A percentile compares a stretch with the other conserved stretches of the same genome.
phyloP scores from a whole-genome alignment of 2,329 filamentous ascomycete genomes.

The Colletotrichum zoysiae region DNA sequence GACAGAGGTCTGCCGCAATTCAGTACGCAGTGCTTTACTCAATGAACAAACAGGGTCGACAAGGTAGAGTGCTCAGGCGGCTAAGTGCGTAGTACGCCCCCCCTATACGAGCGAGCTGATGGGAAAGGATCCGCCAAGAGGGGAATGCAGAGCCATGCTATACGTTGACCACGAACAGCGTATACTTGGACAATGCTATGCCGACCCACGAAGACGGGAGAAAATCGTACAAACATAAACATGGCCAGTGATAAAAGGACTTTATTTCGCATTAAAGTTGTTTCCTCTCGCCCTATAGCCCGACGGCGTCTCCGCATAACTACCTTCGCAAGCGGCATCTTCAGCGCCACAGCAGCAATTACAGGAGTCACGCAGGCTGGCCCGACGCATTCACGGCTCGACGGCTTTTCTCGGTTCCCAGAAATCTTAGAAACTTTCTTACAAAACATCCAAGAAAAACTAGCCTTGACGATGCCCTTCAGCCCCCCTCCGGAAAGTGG shows the following conservation, averaged over 20 bases:
- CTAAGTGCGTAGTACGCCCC: neutral
- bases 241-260: neutral
- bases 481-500: neutral
- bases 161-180: neutral
- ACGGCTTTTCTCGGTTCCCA: neutral
- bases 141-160: neutral
- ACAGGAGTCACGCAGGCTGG: neutral
- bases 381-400: neutral
- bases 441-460: neutral
- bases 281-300: conserved; percentile 15
- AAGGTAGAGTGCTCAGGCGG: neutral
- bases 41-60: neutral
- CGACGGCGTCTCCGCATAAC: conserved; percentile 18
- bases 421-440: neutral
- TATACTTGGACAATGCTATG: neutral
- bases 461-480: neutral
- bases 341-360: conserved; percentile 1
- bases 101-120: neutral
- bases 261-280: conserved; percentile 12
- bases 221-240: neutral
- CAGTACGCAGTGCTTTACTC: no score
- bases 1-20: neutral
- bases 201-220: neutral
- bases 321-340: conserved; percentile 1
- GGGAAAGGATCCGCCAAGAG: neutral